Evolutionary conservation across 495 filamentous ascomycete genomes (phyloP), one percentile per base, ranked within the genome.

Genomic region (Staphylotrichum longicolle): DNA sequence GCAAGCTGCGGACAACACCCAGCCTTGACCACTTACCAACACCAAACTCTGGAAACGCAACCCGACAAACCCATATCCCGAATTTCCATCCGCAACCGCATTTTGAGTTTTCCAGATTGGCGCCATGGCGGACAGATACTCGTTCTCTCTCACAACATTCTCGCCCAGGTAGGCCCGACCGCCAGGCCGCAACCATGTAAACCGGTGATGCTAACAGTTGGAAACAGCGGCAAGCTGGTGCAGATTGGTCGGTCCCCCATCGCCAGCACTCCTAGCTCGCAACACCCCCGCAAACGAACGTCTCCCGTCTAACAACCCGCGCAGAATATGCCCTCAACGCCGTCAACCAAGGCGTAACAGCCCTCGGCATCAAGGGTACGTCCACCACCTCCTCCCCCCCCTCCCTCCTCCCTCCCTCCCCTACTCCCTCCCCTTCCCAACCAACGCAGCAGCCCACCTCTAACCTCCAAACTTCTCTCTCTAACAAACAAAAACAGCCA

Each of bases 131-230:
- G 95, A 99, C 79, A 85, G 95, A 81, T 99, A 99, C 77, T 97
- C 94, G 50, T 99, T 98, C 88, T 98, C 95, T 44, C 83, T 99
- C 70, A 99, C 94, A 53, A 99, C 94, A 61, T 99, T 99, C 88
- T 98, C 94, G 66, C 94, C 94, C 69, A 98, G 93, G 94, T 96
- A 91, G 80, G 83, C 68, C 52, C 35, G 46, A 59, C 57, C 51
- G 11, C 50, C 34, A 55, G 52, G 44, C 45, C 60, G 40, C 60
- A 54, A 55, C 37, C 10, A 10, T 42, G 58, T 62, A 48, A 59
- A 39, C 49, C n/a, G 39, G 46, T 45, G 30, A 63, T 57, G 60
- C 49, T 48, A 40, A 62, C 54, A 20, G 5, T 7, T 10, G 37
- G 1, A n/a, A 50, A 70, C 70, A 96, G 93, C 80, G 93, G 93